These are phyloP conservation scores for Ogataea degrootiae DNA, from an alignment of 805 yeast genomes.

Conservation along the genomic window DNA sequence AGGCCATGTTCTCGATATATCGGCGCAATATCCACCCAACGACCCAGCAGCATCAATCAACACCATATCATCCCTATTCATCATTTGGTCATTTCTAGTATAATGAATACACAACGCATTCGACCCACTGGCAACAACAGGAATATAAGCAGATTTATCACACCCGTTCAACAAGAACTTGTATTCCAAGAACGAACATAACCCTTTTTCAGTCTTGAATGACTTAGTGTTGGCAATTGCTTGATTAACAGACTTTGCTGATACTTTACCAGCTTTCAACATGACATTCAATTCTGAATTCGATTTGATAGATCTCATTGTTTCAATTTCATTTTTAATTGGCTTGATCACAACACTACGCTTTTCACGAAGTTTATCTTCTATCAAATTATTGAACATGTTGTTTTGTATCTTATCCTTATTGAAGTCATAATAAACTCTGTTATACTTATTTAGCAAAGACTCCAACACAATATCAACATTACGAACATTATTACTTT, in stretches of 20 bases:
- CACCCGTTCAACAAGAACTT: constrained; percentile 84
- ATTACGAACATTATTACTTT: constrained; percentile 36
- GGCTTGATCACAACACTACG: constrained; percentile 37
- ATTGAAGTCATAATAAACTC: constrained; percentile 50
- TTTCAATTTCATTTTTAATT: constrained; percentile 37
- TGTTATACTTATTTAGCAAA: constrained; percentile 43
- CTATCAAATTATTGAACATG: constrained; percentile 18
- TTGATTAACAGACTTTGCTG: constrained; percentile 77
- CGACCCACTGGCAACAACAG: constrained; percentile 93
- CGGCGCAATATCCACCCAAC: constrained; percentile 91
- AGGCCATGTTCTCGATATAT: constrained; percentile 97
- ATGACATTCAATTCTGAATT: constrained; percentile 70
- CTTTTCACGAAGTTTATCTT: constrained; percentile 21
- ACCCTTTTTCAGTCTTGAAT: constrained; percentile 68
- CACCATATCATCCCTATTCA: constrained; percentile 69
- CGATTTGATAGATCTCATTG: constrained; percentile 67
- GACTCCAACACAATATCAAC: constrained; percentile 40
- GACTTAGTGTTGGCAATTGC: constrained; percentile 57
- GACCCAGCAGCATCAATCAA: constrained; percentile 95
- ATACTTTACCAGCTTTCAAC: constrained; percentile 78
- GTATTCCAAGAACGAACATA: constrained; percentile 78
- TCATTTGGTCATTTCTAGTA: constrained; percentile 82
- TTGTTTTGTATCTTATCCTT: constrained; percentile 10
- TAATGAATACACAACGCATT: constrained; percentile 92
- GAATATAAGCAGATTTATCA: constrained; percentile 83